Conservation (phyloP, 805 yeast genomes). For the Cyberlindnera misumaiensis region DNA sequence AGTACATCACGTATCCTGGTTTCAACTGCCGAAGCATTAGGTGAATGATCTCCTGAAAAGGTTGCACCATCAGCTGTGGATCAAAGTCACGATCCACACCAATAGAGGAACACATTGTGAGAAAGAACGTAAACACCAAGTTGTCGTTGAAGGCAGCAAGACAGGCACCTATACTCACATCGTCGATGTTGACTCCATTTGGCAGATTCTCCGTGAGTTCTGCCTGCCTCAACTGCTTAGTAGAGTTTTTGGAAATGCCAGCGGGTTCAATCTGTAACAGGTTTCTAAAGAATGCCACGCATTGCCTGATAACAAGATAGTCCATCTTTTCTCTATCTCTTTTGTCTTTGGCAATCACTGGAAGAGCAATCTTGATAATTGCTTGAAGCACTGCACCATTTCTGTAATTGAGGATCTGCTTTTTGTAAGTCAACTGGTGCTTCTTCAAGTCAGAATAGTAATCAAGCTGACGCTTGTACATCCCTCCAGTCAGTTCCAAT, state of each 20-base stretch:
- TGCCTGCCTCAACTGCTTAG: conserved; percentile 29
- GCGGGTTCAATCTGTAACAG: conserved; percentile 73
- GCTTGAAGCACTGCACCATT: conserved; percentile 63
- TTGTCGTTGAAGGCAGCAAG: conserved; percentile 56
- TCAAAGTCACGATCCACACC: conserved; percentile 49
- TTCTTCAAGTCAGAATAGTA: conserved; percentile 55
- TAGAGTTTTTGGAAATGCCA: conserved; percentile 40
- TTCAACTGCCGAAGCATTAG: conserved; percentile 54
- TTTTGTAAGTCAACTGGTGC: conserved; percentile 67
- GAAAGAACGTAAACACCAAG: conserved; percentile 63
- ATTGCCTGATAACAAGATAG: conserved; percentile 63
- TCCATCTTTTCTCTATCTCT: conserved; percentile 63
- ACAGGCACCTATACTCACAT: conserved; percentile 56
- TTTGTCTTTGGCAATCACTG: conserved; percentile 45
- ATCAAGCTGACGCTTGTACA: conserved; percentile 46
- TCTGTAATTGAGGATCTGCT: conserved; percentile 48
- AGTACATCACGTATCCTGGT: conserved; percentile 18
- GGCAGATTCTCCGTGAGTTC: conserved; percentile 38
- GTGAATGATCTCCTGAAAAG: conserved; percentile 64
- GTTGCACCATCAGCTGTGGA: conserved; percentile 49
- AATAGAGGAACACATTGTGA: conserved; percentile 63
- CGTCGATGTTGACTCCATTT: conserved; percentile 50
- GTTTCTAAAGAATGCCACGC: conserved; percentile 70
- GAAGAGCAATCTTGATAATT: conserved; percentile 59
- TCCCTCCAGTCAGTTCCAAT: conserved; percentile 45